Percentiles rank a stretch among this genome's conserved stretches.
phyloP scores from a whole-genome alignment of 805 yeast species.

The Sugiyamaella smithiae region DNA sequence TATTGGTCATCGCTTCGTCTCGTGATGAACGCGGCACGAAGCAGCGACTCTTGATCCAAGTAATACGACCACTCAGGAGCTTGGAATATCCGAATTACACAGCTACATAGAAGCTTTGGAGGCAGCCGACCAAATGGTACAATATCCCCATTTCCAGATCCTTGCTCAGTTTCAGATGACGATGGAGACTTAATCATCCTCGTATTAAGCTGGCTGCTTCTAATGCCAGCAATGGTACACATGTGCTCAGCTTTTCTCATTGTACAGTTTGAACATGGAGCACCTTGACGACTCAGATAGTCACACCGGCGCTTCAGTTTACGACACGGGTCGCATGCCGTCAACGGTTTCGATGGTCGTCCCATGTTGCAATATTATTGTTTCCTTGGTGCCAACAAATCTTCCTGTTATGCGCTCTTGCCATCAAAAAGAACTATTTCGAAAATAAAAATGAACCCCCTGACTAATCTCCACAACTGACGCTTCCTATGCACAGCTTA shows the following conservation, averaged over 20 bases:
- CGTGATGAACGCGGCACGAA: conserved; percentile 1
- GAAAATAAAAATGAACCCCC: background rate
- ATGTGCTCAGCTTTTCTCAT: conserved; percentile 9
- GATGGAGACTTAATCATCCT: background rate
- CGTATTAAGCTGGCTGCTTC: background rate
- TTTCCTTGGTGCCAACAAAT: too few relatives aligned
- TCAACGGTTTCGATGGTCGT: conserved; percentile 2
- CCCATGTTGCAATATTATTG: too few relatives aligned
- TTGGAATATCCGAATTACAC: conserved; percentile 4
- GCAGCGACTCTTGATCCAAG: conserved; percentile 7
- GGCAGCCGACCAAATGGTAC: conserved; percentile 7
- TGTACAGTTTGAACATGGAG: conserved; percentile 12
- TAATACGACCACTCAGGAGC: conserved; percentile 9
- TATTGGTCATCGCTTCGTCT: conserved; percentile 1
- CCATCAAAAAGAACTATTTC: background rate
- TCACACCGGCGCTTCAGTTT: conserved; percentile 13
- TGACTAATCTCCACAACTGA: too few relatives aligned
- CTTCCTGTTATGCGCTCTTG: too few relatives aligned
- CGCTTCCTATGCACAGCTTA: too few relatives aligned
- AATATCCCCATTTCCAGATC: background rate
- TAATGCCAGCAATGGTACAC: conserved; percentile 6
- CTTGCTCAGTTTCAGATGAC: background rate
- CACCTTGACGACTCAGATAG: conserved; percentile 7
- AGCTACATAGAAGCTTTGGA: conserved; percentile 5
- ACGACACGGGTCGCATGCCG: conserved; percentile 14